These are phyloP conservation scores for Metschnikowia continentalis DNA, from an alignment of 805 yeast species.

Conservation along the genomic window DNA sequence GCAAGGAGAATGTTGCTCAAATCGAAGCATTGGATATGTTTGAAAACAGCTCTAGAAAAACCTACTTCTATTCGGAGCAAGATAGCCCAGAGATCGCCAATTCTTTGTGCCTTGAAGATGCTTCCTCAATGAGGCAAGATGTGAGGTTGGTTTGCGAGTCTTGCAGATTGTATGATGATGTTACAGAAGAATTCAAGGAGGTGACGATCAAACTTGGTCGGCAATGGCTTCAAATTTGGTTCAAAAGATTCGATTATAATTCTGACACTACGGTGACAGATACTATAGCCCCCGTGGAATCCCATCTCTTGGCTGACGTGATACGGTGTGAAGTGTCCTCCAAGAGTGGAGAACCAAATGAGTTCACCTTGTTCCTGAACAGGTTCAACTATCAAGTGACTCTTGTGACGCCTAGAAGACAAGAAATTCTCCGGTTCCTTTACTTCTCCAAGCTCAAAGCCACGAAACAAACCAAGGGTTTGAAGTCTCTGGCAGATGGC, in stretches of 20 bases:
- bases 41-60: slow-evolving; percentile 10
- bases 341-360: slow-evolving; percentile 22
- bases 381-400: slow-evolving; percentile 23
- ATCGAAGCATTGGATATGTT: slow-evolving; percentile 21
- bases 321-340: slow-evolving; percentile 32
- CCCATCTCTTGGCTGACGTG: slow-evolving; percentile 30
- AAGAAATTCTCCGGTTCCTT: slow-evolving; percentile 65
- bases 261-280: slow-evolving; percentile 22
- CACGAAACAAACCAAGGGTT: slow-evolving; percentile 31
- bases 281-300: slow-evolving; percentile 33
- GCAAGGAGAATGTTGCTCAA: slow-evolving; percentile 20
- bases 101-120: slow-evolving; percentile 33
- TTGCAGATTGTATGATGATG: slow-evolving; percentile 18
- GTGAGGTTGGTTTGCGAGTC: slow-evolving; percentile 32
- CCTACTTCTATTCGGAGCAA: slow-evolving; percentile 32
- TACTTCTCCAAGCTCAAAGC: slow-evolving; percentile 60
- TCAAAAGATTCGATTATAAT: slow-evolving; percentile 13
- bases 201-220: slow-evolving; percentile 68
- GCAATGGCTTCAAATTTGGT: slow-evolving; percentile 54
- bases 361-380: slow-evolving; percentile 33
- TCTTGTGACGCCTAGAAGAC: slow-evolving; percentile 33
- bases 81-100: slow-evolving; percentile 33
- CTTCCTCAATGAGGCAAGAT: slow-evolving; percentile 31
- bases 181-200: slow-evolving; percentile 42
- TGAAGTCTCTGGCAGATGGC: slow-evolving; percentile 39